Percentiles rank a stretch among this genome's conserved stretches.
These are phyloP conservation scores for Rhizophagus sp. DNA, from an alignment of 192 early-diverging fungal species.

Conservation along the genomic window DNA sequence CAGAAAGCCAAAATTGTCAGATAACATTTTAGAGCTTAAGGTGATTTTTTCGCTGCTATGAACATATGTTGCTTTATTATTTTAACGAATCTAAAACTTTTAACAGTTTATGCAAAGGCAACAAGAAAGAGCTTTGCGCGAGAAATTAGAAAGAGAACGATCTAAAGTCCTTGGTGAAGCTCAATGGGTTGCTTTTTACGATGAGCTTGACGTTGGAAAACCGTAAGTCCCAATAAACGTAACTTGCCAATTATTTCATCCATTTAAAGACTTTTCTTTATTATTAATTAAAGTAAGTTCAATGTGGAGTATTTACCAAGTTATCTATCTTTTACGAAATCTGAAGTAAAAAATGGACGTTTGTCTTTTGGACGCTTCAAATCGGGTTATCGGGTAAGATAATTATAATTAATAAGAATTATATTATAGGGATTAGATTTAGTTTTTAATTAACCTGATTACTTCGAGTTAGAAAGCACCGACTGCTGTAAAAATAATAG, in stretches of 20 bases:
- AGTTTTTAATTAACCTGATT: neutral
- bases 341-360: slow-evolving; percentile 2
- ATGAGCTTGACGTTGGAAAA: slow-evolving; percentile 34
- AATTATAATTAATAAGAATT: neutral
- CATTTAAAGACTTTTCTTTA: neutral
- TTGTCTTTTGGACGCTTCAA: slow-evolving; percentile 4
- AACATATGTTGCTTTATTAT: neutral
- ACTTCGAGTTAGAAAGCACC: neutral
- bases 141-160: slow-evolving; percentile 37
- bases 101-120: slow-evolving; percentile 45
- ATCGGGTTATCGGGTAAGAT: neutral
- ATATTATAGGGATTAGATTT: neutral
- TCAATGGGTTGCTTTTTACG: slow-evolving; percentile 37
- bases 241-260: neutral
- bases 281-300: slow-evolving; percentile 32
- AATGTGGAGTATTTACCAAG: slow-evolving; percentile 42
- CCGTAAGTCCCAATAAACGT: slow-evolving; percentile 30
- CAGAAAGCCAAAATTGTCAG: neutral
- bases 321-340: slow-evolving; percentile 26
- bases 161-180: slow-evolving; percentile 34
- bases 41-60: neutral
- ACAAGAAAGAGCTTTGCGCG: slow-evolving; percentile 34
- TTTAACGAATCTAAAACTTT: neutral
- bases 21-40: slow-evolving; percentile 12
- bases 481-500: neutral